These are phyloP conservation scores for Schizonepeta tenuifolia DNA, from an alignment of 257 asterid species.

Conservation along the genomic window DNA sequence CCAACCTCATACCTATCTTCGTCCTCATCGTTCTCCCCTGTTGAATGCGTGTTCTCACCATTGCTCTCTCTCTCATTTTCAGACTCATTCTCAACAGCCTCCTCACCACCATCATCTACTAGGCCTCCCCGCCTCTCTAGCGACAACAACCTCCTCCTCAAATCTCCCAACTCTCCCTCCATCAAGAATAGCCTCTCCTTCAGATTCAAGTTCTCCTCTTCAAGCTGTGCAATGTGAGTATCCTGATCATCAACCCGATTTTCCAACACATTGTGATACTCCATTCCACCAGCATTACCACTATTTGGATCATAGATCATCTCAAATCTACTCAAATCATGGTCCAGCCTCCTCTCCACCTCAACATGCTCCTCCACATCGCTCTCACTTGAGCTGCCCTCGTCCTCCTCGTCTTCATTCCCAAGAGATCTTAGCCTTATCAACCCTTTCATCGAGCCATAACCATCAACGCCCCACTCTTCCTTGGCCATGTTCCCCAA, in stretches of 20 bases:
- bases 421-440: constrained; percentile 53
- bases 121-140: constrained; percentile 40
- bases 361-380: constrained; percentile 62
- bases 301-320: constrained; percentile 52
- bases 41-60: constrained; percentile 51
- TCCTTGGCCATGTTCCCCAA: constrained; percentile 59
- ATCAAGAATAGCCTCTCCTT: constrained; percentile 53
- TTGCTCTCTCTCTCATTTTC: constrained; percentile 61
- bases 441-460: constrained; percentile 67
- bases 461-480: constrained; percentile 70
- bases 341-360: constrained; percentile 60
- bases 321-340: constrained; percentile 63
- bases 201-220: constrained; percentile 57
- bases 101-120: constrained; percentile 43
- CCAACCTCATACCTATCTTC: constrained; percentile 31
- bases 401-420: constrained; percentile 53
- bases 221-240: constrained; percentile 51
- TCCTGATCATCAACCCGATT: constrained; percentile 56
- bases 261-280: constrained; percentile 40
- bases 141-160: constrained; percentile 46
- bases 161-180: constrained; percentile 54
- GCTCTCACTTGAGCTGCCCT: constrained; percentile 47
- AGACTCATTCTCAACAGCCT: constrained; percentile 45
- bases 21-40: constrained; percentile 57
- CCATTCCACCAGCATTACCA: constrained; percentile 31